These are phyloP conservation scores for Termitomyces sp. DNA, from an alignment of 768 basidiomycete species.

Conservation along the genomic window DNA sequence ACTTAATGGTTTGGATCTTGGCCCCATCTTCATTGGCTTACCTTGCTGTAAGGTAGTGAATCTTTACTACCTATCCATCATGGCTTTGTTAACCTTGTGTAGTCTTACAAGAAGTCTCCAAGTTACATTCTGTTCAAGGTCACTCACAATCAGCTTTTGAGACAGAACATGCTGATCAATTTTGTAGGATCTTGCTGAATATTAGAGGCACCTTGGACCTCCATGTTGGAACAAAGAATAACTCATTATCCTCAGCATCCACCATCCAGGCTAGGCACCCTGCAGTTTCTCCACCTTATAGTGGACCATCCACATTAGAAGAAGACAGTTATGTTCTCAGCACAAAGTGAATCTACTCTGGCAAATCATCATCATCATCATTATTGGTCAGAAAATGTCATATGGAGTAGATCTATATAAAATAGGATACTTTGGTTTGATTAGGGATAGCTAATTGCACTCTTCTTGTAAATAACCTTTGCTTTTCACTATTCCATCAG, in stretches of 20 bases:
- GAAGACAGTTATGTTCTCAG: not conserved
- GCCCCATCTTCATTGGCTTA: not conserved
- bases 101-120: not conserved
- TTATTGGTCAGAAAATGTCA: too few relatives aligned
- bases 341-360: not conserved
- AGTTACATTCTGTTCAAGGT: not conserved
- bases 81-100: not conserved
- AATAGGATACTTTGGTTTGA: too few relatives aligned
- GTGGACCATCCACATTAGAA: not conserved
- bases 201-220: not conserved
- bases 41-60: not conserved
- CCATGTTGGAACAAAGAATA: not conserved
- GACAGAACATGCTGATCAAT: too few relatives aligned
- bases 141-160: not conserved
- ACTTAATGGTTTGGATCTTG: not conserved
- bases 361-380: too few relatives aligned
- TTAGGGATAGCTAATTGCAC: too few relatives aligned
- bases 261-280: not conserved
- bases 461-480: too few relatives aligned
- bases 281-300: not conserved
- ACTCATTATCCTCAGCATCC: not conserved
- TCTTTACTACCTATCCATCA: too few relatives aligned
- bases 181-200: not conserved
- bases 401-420: too few relatives aligned
- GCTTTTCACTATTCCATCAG: too few relatives aligned